Percentiles rank a stretch among this genome's conserved stretches.
phyloP scores from a whole-genome alignment of 148 eudicot genomes.

The Limonium bicolor region DNA sequence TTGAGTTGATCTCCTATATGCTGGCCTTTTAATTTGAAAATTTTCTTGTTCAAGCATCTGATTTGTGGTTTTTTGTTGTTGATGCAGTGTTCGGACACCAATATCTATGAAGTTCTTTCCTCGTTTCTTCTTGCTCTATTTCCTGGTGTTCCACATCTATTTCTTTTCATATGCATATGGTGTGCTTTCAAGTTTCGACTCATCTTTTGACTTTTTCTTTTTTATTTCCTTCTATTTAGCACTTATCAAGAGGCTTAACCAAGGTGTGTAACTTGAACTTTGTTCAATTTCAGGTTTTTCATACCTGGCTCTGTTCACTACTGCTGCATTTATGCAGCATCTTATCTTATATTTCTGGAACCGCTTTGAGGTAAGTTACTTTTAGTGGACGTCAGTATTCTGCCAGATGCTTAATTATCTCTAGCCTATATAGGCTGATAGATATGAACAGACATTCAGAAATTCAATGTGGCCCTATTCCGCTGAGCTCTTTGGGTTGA shows the following conservation, averaged over 20 bases:
- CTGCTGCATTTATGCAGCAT: slow-evolving; percentile 95
- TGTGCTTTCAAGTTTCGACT: slow-evolving; percentile 32
- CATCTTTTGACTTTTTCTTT: too few relatives aligned
- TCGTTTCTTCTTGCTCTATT: slow-evolving; percentile 94
- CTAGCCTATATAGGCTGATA: too few relatives aligned
- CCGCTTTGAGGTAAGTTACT: slow-evolving; percentile 89
- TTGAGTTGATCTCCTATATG: slow-evolving; percentile 14
- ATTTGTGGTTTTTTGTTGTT: slow-evolving; percentile 6
- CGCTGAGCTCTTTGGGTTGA: too few relatives aligned
- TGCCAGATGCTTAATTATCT: too few relatives aligned
- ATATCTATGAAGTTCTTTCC: slow-evolving; percentile 99
- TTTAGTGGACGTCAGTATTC: too few relatives aligned
- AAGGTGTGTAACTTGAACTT: too few relatives aligned
- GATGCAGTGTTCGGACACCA: slow-evolving; percentile 94
- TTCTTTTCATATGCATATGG: slow-evolving; percentile 92
- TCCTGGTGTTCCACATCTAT: slow-evolving; percentile 91
- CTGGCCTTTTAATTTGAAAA: too few relatives aligned
- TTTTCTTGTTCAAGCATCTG: too few relatives aligned
- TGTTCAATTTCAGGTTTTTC: slow-evolving; percentile 53
- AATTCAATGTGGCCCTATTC: too few relatives aligned
- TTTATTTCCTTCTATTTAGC: too few relatives aligned
- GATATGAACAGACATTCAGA: too few relatives aligned
- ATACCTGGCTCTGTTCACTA: slow-evolving; percentile 83
- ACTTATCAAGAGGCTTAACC: too few relatives aligned
- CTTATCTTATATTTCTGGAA: slow-evolving; percentile 96